Evolutionary conservation across 805 yeast genomes (phyloP).

Genomic region (Candida sanyiensis): DNA sequence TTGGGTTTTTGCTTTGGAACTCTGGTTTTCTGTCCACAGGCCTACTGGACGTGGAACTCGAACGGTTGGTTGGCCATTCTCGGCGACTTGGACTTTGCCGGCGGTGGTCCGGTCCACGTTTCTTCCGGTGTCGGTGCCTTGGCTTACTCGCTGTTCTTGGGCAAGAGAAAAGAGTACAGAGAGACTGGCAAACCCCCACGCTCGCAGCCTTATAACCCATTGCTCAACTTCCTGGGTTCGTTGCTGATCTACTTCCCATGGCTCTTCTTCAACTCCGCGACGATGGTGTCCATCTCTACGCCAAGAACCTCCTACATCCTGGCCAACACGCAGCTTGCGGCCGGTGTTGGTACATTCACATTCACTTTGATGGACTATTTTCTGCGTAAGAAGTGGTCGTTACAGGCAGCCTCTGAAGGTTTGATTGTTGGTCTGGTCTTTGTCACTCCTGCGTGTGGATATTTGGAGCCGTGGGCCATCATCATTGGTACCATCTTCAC

Average conservation of each 20-base stretch:
- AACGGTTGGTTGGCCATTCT: slow-evolving; percentile 91
- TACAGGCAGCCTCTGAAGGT: slow-evolving; percentile 92
- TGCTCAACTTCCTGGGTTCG: slow-evolving; percentile 85
- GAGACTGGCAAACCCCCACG: slow-evolving; percentile 44
- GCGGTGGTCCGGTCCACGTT: slow-evolving; percentile 97
- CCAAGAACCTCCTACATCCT: slow-evolving; percentile 82
- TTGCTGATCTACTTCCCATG: slow-evolving; percentile 89
- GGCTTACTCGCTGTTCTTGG: slow-evolving; percentile 70
- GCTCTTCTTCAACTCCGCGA: slow-evolving; percentile 92
- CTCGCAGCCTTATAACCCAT: slow-evolving; percentile 87
- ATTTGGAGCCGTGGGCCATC: slow-evolving; percentile 88
- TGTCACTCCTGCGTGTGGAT: slow-evolving; percentile 92
- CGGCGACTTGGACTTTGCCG: slow-evolving; percentile 98
- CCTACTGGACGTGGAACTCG: slow-evolving; percentile 91
- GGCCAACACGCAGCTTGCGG: slow-evolving; percentile 86
- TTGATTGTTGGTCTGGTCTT: slow-evolving; percentile 95
- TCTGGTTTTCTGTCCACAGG: slow-evolving; percentile 85
- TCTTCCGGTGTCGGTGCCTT: slow-evolving; percentile 88
- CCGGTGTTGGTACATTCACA: slow-evolving; percentile 80
- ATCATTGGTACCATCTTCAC: slow-evolving; percentile 74
- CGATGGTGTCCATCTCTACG: slow-evolving; percentile 69
- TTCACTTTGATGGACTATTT: slow-evolving; percentile 87
- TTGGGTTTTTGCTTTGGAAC: slow-evolving; percentile 85
- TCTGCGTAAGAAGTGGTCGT: slow-evolving; percentile 81
- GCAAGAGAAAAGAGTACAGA: slow-evolving; percentile 56